Evolutionary conservation across 306 rosid species (phyloP), one percentile per base, ranked within the genome.

Genomic region (Corylus americana): DNA sequence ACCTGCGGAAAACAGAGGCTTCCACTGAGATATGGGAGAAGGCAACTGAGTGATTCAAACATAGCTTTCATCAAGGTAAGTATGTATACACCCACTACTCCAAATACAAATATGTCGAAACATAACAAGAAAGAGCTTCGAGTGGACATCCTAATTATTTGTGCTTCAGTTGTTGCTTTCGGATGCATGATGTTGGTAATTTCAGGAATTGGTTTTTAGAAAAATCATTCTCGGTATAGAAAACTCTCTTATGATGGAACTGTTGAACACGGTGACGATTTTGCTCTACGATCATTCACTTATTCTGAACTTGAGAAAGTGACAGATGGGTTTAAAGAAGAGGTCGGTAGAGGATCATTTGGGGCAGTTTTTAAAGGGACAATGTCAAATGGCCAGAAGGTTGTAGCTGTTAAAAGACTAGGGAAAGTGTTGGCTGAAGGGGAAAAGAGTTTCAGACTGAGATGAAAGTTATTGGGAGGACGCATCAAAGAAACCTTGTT

Each of bases 341-440:
- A 74, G 53, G 7, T 73, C 4, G 85, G 85, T 3, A 73, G 73
- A 74, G 85, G n/a, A n/a, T n/a, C n/a, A n/a, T n/a, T n/a, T n/a
- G n/a, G 87, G 17, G 68, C 74, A 3, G 80, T 84, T 14, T 77
- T 77, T 53, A 84, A 74, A 67, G 85, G 85, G 16, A 62, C 14
- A 37, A 77, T 61, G 8, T 1, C 1, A 13, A 31, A 22, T 4
- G n/a, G 76, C 55, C 59, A 71, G 20, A 80, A 49, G 45, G 31
- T n/a, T 17, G 77, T 84, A 3, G 87, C 80, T 5, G 71, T 84
- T 0, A 84, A 80, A 48, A 80, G 27, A 18, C 48, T 80, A 7
- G 51, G 55, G 8, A 81, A 55, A 66, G 22, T 77, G 12, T 17
- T 49, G 18, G 20, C 68, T 3, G 80, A 84, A 50, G 82, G 70